phyloP scores from a whole-genome alignment of 768 basidiomycete genomes.

The Amanita fuliginea region DNA sequence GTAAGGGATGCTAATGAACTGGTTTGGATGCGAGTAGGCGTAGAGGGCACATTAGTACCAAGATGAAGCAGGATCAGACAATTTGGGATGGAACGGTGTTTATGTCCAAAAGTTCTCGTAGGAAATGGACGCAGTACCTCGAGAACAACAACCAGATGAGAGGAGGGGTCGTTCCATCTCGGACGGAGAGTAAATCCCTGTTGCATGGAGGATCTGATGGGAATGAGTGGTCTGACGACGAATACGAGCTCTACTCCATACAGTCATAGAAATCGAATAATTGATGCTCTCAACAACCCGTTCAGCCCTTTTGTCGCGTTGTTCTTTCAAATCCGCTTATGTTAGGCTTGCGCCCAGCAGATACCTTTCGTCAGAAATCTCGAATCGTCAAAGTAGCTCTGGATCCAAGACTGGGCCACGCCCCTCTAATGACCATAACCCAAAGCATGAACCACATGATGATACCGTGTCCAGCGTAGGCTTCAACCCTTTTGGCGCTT shows the following conservation, averaged over 20 bases:
- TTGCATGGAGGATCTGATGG: slow-evolving; percentile 1
- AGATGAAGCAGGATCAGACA: slow-evolving; percentile 15
- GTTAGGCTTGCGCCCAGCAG: not conserved
- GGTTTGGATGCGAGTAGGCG: slow-evolving; percentile 8
- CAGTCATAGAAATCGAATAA: no score
- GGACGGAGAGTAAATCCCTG: not conserved
- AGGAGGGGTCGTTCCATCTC: slow-evolving; percentile 1
- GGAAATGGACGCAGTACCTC: slow-evolving; percentile 9
- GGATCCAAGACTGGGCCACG: slow-evolving; percentile 3
- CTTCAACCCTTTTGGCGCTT: slow-evolving; percentile 32
- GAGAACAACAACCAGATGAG: not conserved
- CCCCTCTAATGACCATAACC: slow-evolving; percentile 1
- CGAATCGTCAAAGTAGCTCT: slow-evolving; percentile 7
- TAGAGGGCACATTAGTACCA: slow-evolving; percentile 6
- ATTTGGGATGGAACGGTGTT: slow-evolving; percentile 20
- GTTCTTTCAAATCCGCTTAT: not conserved
- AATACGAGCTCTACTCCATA: not conserved
- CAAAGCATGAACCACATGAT: slow-evolving; percentile 32
- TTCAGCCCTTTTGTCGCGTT: not conserved
- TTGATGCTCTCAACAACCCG: not conserved
- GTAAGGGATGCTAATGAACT: slow-evolving; percentile 9
- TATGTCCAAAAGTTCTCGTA: slow-evolving; percentile 10
- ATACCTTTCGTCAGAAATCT: slow-evolving; percentile 3
- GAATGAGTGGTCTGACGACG: not conserved
- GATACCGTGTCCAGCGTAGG: slow-evolving; percentile 26